Percentiles rank a stretch among this genome's conserved stretches.
Conservation (phyloP, 2,329 filamentous ascomycete genomes). For the Aspergillus fumigatus region DNA sequence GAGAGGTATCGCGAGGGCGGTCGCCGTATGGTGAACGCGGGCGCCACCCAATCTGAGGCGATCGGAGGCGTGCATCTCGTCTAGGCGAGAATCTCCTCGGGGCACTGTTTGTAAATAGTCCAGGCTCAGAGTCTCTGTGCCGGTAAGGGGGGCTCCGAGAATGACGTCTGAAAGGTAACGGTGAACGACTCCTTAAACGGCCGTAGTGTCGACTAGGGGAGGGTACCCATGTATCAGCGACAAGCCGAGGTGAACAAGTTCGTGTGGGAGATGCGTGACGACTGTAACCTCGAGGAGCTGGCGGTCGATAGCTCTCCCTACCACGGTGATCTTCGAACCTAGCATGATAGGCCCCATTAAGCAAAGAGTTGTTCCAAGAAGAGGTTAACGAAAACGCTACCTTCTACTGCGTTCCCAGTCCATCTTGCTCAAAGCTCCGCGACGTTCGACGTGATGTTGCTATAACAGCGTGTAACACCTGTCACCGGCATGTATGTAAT, state of each 20-base stretch:
- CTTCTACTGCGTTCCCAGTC: constrained; percentile 43
- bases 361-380: background rate
- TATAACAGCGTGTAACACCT: background rate
- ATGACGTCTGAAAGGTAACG: constrained; percentile 35
- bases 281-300: constrained; percentile 32
- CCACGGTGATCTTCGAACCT: constrained; percentile 41
- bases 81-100: constrained; percentile 39
- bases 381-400: constrained; percentile 22
- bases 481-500: background rate
- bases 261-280: constrained; percentile 35
- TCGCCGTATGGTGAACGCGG: constrained; percentile 37
- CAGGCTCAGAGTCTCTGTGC: constrained; percentile 30
- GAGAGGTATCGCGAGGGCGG: constrained; percentile 27
- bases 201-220: constrained; percentile 28
- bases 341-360: constrained; percentile 9
- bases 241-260: constrained; percentile 34
- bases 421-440: constrained; percentile 17
- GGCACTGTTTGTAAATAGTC: constrained; percentile 31
- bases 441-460: background rate
- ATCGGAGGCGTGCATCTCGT: constrained; percentile 36
- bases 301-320: constrained; percentile 42
- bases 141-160: constrained; percentile 40
- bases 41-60: constrained; percentile 35
- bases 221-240: constrained; percentile 42
- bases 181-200: constrained; percentile 42